phyloP scores from a whole-genome alignment of 2,329 filamentous ascomycete species.

The Penicillium rolfsii region DNA sequence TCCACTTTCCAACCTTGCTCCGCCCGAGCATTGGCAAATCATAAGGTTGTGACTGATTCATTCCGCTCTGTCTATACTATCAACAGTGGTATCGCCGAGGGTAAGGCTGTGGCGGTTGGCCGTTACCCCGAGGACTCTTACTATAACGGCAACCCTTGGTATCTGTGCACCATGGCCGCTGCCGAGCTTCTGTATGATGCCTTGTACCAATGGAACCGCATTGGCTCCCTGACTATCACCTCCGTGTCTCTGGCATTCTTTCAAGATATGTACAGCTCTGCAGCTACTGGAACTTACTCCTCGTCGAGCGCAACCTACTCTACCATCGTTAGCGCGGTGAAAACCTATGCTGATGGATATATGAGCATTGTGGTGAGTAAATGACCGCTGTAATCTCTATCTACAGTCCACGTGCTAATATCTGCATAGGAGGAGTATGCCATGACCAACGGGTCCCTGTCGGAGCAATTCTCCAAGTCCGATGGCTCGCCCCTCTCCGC shows the following conservation, averaged over 20 bases:
- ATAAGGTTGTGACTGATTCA: constrained; percentile 74
- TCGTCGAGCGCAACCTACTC: constrained; percentile 60
- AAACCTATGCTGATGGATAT: constrained; percentile 64
- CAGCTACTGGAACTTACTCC: constrained; percentile 65
- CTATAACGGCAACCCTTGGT: constrained; percentile 79
- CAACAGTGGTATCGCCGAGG: constrained; percentile 37
- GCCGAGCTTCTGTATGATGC: constrained; percentile 81
- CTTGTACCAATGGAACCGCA: constrained; percentile 68
- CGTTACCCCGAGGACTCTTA: constrained; percentile 74
- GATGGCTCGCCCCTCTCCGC: constrained; percentile 45
- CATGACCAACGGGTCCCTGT: constrained; percentile 37
- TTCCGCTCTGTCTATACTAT: constrained; percentile 72
- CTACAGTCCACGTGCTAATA: neutral
- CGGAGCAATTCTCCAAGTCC: constrained; percentile 46
- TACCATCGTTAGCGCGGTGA: constrained; percentile 62
- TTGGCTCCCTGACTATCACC: constrained; percentile 67
- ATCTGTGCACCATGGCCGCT: constrained; percentile 73
- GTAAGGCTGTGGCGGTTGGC: constrained; percentile 53
- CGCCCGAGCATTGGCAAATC: constrained; percentile 68
- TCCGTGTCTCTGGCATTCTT: constrained; percentile 72
- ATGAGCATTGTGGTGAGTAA: constrained; percentile 48
- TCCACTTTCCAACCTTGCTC: constrained; percentile 78
- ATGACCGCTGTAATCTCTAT: neutral
- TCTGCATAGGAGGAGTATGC: constrained; percentile 33
- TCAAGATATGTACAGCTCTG: constrained; percentile 62